These are phyloP conservation scores for Amanita rubescens DNA, from an alignment of 768 basidiomycete genomes.

Conservation along the genomic window DNA sequence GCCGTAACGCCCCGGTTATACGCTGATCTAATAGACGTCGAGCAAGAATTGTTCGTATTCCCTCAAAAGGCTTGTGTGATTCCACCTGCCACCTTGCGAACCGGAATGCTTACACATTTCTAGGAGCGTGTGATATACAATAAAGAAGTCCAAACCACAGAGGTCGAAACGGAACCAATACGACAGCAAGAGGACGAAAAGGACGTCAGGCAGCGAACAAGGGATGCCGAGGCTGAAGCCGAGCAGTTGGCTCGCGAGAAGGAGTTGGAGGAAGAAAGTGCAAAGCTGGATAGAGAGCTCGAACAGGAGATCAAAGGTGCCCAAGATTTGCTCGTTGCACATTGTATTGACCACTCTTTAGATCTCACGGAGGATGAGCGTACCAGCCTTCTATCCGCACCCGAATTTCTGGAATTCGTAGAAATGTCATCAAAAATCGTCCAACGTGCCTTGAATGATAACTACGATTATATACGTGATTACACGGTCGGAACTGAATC, in stretches of 20 bases:
- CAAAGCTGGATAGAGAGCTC: constrained; percentile 78
- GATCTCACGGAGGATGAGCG: constrained; percentile 87
- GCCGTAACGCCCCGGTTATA: constrained; percentile 56
- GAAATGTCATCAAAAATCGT: constrained; percentile 93
- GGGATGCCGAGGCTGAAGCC: constrained; percentile 43
- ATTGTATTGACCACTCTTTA: constrained; percentile 19
- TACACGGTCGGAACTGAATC: constrained; percentile 88
- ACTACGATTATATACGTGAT: constrained; percentile 95
- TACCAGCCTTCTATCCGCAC: constrained; percentile 71
- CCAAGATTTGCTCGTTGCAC: not conserved
- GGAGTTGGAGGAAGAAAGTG: constrained; percentile 76
- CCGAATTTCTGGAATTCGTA: constrained; percentile 90
- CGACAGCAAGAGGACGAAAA: constrained; percentile 62
- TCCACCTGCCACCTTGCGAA: not conserved
- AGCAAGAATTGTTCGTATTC: constrained; percentile 85
- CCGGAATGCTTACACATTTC: constrained; percentile 2
- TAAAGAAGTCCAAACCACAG: constrained; percentile 77
- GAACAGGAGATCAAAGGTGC: constrained; percentile 80
- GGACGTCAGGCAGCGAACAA: constrained; percentile 29
- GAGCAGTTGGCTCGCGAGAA: constrained; percentile 57
- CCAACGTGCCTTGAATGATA: constrained; percentile 89
- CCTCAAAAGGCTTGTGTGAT: constrained; percentile 63
- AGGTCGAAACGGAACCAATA: constrained; percentile 63
- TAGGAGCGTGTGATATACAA: constrained; percentile 79
- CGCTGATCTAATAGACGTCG: constrained; percentile 81